Conservation (phyloP, 1,284 basidiomycete genomes). For the Ganoderma sinense region DNA sequence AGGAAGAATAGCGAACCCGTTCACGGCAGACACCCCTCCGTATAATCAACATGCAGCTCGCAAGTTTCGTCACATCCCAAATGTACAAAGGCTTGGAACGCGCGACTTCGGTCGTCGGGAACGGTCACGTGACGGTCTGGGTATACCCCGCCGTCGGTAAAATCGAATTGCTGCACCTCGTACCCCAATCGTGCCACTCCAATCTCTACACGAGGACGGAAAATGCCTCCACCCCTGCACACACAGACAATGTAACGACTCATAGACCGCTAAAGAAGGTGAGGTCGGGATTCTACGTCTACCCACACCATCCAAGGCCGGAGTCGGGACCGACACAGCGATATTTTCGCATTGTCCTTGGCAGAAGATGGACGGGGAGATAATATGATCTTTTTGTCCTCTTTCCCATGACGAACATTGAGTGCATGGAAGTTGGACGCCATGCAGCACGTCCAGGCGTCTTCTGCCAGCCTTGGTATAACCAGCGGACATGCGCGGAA, state of each 20-base stretch:
- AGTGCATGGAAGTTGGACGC: too few relatives aligned
- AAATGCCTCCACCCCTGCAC: not conserved
- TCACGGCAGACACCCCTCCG: conserved; percentile 7
- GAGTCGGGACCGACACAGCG: not conserved
- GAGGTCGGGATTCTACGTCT: not conserved
- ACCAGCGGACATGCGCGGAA: not conserved
- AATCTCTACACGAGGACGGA: not conserved
- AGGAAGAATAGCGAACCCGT: conserved; percentile 17
- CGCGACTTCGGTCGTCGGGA: not conserved
- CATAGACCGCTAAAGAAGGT: not conserved
- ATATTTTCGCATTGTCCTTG: not conserved
- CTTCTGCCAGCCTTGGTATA: not conserved
- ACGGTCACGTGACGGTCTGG: conserved; percentile 14
- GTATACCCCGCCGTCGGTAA: not conserved
- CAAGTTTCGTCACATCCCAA: conserved; percentile 13
- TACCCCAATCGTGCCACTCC: not conserved
- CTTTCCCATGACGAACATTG: too few relatives aligned
- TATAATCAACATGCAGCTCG: conserved; percentile 25
- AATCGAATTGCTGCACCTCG: not conserved
- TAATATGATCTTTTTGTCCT: not conserved
- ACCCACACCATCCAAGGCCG: not conserved
- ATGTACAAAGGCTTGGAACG: conserved; percentile 1
- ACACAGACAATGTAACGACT: conserved; percentile 3
- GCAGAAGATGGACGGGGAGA: not conserved
- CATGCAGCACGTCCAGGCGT: not conserved